Evolutionary conservation across 805 yeast genomes (phyloP).

Genomic region (Ogataea thermomethanolica): DNA sequence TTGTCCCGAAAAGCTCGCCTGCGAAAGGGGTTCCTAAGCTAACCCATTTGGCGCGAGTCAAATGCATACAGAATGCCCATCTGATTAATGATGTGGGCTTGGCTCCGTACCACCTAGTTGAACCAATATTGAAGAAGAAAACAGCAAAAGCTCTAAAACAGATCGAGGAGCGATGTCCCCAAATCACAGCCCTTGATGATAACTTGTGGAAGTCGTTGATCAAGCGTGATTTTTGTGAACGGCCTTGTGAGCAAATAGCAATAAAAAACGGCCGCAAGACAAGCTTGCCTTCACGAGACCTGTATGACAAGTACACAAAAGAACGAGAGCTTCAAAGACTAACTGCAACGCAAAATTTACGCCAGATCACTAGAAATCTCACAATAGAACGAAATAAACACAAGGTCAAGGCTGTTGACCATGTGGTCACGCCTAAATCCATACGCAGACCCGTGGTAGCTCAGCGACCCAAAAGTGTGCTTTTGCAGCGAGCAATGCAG

Average conservation of each 20-base stretch:
- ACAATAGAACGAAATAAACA: constrained; percentile 39
- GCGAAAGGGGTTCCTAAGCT: constrained; percentile 25
- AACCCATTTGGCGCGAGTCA: constrained; percentile 26
- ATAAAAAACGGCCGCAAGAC: constrained; percentile 18
- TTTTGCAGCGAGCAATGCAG: constrained; percentile 32
- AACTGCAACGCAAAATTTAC: constrained; percentile 43
- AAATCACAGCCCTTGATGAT: constrained; percentile 40
- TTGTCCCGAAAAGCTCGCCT: constrained; percentile 20
- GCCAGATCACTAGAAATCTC: constrained; percentile 39
- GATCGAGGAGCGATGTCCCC: constrained; percentile 43
- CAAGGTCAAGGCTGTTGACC: constrained; percentile 35
- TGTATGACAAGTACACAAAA: constrained; percentile 37
- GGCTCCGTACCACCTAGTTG: constrained; percentile 43
- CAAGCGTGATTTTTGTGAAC: constrained; percentile 44
- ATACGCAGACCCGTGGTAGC: constrained; percentile 11
- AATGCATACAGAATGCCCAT: constrained; percentile 32
- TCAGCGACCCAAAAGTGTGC: constrained; percentile 22
- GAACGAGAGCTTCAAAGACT: constrained; percentile 43
- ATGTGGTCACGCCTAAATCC: constrained; percentile 23
- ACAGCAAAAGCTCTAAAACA: constrained; percentile 40
- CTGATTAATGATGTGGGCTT: constrained; percentile 32
- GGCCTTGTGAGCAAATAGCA: constrained; percentile 32
- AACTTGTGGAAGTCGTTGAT: constrained; percentile 44
- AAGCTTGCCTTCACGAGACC: constrained; percentile 35
- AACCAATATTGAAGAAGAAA: constrained; percentile 44